Evolutionary conservation across 805 yeast species (phyloP).

Genomic region (Huiozyma naganishii): DNA sequence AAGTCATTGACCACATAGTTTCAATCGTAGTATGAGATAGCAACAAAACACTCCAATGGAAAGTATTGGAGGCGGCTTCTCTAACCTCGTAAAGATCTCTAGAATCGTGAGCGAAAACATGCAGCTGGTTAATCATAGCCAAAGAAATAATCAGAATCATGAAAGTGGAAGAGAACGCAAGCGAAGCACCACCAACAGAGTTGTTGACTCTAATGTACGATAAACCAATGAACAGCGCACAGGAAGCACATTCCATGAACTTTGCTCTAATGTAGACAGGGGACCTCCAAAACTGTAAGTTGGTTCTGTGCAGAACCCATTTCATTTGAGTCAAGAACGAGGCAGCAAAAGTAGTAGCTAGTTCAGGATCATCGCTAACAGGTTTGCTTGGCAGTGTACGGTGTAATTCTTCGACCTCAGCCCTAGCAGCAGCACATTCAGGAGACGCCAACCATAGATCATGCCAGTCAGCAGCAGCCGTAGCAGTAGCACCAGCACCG

Average conservation of each 20-base stretch:
- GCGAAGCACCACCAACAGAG: slow-evolving; percentile 53
- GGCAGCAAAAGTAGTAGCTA: slow-evolving; percentile 38
- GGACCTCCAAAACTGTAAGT: slow-evolving; percentile 55
- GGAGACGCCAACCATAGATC: slow-evolving; percentile 47
- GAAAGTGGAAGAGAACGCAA: slow-evolving; percentile 51
- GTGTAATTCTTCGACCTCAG: slow-evolving; percentile 47
- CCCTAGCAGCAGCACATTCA: slow-evolving; percentile 40
- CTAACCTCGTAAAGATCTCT: slow-evolving; percentile 61
- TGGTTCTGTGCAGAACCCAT: slow-evolving; percentile 41
- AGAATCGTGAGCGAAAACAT: slow-evolving; percentile 48
- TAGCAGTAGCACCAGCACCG: slow-evolving; percentile 74
- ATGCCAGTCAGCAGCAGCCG: slow-evolving; percentile 48
- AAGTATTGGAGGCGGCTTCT: slow-evolving; percentile 63
- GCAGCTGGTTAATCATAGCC: slow-evolving; percentile 50
- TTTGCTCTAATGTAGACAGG: slow-evolving; percentile 51
- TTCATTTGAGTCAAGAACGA: slow-evolving; percentile 31
- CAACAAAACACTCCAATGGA: slow-evolving; percentile 54
- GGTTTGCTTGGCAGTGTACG: slow-evolving; percentile 28
- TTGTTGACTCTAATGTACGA: slow-evolving; percentile 51
- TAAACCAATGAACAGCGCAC: slow-evolving; percentile 57
- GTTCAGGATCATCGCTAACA: slow-evolving; percentile 28
- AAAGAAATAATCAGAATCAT: slow-evolving; percentile 43
- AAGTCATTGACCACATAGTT: slow-evolving; percentile 35
- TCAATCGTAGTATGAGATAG: slow-evolving; percentile 35
- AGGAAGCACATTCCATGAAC: slow-evolving; percentile 38